Percentiles rank a stretch among this genome's conserved stretches.
These are phyloP conservation scores for Neurospora intermedia DNA, from an alignment of 495 filamentous ascomycete species.

Conservation along the genomic window DNA sequence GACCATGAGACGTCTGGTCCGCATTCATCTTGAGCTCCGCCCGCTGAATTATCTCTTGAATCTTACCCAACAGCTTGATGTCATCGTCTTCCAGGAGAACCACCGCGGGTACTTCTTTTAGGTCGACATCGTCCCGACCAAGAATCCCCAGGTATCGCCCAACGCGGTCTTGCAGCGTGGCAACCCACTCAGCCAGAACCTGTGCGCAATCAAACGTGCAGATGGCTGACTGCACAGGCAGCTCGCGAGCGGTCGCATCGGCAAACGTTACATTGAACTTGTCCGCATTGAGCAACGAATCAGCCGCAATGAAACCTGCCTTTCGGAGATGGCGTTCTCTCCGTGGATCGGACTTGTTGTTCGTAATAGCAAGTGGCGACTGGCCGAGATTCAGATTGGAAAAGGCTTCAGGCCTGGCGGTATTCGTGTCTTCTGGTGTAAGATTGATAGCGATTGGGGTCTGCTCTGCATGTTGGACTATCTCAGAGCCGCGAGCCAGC, in stretches of 20 bases:
- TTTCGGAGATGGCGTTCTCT: constrained; percentile 85
- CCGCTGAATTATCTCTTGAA: constrained; percentile 66
- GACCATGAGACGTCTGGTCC: constrained; percentile 24
- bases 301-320: constrained; percentile 88
- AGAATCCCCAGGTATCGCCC: constrained; percentile 80
- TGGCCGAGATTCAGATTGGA: constrained; percentile 14
- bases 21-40: constrained; percentile 71
- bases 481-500: constrained; percentile 62
- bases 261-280: constrained; percentile 80
- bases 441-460: constrained; percentile 42
- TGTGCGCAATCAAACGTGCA: constrained; percentile 95
- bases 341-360: constrained; percentile 25
- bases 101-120: constrained; percentile 65
- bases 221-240: constrained; percentile 89
- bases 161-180: constrained; percentile 88
- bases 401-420: constrained; percentile 16
- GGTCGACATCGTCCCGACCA: constrained; percentile 69
- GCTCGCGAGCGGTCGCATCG: constrained; percentile 72
- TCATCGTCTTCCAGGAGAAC: constrained; percentile 93
- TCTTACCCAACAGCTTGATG: constrained; percentile 73
- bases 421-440: constrained; percentile 38
- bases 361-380: constrained; percentile 9
- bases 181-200: constrained; percentile 92
- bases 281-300: constrained; percentile 84
- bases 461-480: constrained; percentile 63